Evolutionary conservation across 768 basidiomycete genomes (phyloP).

Genomic region (Lentinula boryana): DNA sequence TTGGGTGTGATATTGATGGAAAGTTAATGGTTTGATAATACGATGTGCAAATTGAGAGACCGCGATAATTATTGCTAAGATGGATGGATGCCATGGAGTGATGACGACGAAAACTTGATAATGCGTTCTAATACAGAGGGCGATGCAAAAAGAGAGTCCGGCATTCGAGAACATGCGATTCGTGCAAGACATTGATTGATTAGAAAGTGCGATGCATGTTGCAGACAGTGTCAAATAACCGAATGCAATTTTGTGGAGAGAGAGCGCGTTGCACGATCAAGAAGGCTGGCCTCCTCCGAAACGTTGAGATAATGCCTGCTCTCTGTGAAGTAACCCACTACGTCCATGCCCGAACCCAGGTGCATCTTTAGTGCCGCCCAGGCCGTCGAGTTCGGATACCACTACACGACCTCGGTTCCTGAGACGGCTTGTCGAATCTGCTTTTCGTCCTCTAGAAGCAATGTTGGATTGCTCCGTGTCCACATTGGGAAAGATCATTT

Average conservation of each 20-base stretch:
- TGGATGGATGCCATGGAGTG: slow-evolving; percentile 1
- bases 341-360: slow-evolving; percentile 62
- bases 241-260: background rate
- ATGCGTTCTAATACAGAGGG: background rate
- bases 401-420: slow-evolving; percentile 48
- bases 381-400: slow-evolving; percentile 45
- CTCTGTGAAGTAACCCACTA: slow-evolving; percentile 51
- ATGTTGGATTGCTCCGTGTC: slow-evolving; percentile 6
- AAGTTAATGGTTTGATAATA: background rate
- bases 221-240: background rate
- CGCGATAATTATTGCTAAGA: background rate
- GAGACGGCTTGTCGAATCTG: slow-evolving; percentile 1
- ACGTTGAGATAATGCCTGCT: slow-evolving; percentile 18
- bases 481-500: slow-evolving; percentile 31
- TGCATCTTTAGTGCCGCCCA: slow-evolving; percentile 34
- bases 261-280: slow-evolving; percentile 2
- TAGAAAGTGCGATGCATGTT: background rate
- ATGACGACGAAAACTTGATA: slow-evolving; percentile 1
- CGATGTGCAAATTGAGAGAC: background rate
- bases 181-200: background rate
- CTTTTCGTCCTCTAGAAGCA: background rate
- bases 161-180: background rate
- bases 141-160: slow-evolving; percentile 4
- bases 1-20: background rate
- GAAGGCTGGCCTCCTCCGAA: background rate